Conservation (phyloP, 75 land plant species). For the Adiantum capillusveneris region DNA sequence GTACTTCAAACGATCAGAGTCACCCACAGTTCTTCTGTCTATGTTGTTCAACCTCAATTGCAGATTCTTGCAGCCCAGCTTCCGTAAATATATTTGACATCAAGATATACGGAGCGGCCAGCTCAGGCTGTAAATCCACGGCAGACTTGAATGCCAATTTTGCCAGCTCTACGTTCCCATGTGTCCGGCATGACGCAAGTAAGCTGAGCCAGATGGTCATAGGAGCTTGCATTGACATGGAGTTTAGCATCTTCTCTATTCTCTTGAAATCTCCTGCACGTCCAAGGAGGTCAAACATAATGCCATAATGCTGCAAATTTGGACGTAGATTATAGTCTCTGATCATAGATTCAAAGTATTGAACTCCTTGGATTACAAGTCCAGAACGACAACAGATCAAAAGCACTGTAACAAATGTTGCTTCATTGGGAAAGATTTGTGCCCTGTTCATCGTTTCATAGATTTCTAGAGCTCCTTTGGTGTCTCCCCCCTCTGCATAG, state of each 20-base stretch:
- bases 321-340: constrained; percentile 10
- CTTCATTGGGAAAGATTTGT: constrained; percentile 28
- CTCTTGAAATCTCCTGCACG: constrained; percentile 20
- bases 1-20: too few species aligned
- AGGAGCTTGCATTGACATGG: constrained; percentile 9
- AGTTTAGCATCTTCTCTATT: background rate
- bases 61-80: background rate
- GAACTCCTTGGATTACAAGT: constrained; percentile 9
- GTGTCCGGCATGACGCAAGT: constrained; percentile 5
- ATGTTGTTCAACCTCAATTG: too few species aligned
- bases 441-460: constrained; percentile 30
- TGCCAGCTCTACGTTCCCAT: constrained; percentile 3
- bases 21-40: too few species aligned
- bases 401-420: constrained; percentile 10
- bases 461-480: constrained; percentile 3
- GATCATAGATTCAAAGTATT: constrained; percentile 14
- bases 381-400: constrained; percentile 14
- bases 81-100: constrained; percentile 2
- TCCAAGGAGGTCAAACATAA: constrained; percentile 21
- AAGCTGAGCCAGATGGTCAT: constrained; percentile 7
- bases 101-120: background rate
- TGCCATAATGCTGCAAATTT: constrained; percentile 13
- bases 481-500: background rate
- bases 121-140: background rate
- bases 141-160: background rate